A percentile compares a stretch with the other conserved stretches of the same genome.
phyloP scores from a whole-genome alignment of 768 basidiomycete genomes.

The Mycena epipterygia region DNA sequence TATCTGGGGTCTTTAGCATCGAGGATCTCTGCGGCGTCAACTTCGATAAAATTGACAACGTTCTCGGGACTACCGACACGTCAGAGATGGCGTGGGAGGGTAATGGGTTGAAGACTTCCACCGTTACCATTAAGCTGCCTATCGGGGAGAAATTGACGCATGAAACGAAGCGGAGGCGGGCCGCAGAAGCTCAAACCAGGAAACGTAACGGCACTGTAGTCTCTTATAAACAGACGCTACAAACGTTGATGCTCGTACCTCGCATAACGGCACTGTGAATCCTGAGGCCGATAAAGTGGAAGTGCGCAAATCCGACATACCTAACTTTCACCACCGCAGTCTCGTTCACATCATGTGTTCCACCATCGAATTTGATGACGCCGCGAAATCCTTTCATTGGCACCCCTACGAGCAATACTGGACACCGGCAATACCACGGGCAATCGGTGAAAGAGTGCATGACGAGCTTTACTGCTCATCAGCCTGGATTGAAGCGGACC shows the following conservation, averaged over 20 bases:
- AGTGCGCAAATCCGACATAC: constrained; percentile 34
- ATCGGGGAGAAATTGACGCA: constrained; percentile 39
- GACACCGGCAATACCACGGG: constrained; percentile 28
- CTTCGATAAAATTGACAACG: constrained; percentile 40
- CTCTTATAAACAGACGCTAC: too few species aligned
- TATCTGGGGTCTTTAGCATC: constrained; percentile 28
- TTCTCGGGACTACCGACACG: constrained; percentile 28
- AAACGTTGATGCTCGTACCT: too few species aligned
- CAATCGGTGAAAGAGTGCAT: constrained; percentile 34
- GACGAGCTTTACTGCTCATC: constrained; percentile 42
- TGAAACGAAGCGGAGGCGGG: constrained; percentile 21
- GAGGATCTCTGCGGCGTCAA: constrained; percentile 38
- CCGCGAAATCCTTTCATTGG: constrained; percentile 41
- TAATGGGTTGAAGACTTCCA: constrained; percentile 40
- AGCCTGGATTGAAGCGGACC: constrained; percentile 39
- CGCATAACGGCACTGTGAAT: constrained; percentile 21
- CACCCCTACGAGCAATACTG: constrained; percentile 45
- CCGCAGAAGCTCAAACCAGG: constrained; percentile 18
- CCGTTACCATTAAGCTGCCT: constrained; percentile 40
- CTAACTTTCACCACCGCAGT: constrained; percentile 38
- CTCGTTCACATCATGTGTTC: constrained; percentile 32
- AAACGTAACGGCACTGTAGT: too few species aligned
- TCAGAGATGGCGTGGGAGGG: constrained; percentile 32
- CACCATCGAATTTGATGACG: constrained; percentile 26
- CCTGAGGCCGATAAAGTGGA: constrained; percentile 29